Percentiles rank a stretch among this genome's conserved stretches.
Evolutionary conservation across 2,329 filamentous ascomycete species (phyloP).

Genomic region (Drechslerella dactyloides): DNA sequence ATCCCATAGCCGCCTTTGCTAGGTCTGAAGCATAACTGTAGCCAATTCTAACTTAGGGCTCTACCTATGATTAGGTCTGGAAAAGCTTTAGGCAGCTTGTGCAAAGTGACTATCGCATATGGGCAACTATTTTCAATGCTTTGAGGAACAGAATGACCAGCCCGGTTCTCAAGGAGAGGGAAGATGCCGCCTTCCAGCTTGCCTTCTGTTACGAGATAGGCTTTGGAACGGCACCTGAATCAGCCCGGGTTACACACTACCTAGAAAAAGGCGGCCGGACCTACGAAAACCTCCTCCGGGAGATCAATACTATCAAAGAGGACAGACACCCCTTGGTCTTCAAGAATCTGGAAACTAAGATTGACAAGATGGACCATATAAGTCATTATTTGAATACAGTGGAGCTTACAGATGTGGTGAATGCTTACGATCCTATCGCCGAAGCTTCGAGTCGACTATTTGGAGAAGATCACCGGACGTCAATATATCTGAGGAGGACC

Average conservation of each 20-base stretch:
- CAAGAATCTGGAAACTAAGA: slow-evolving; percentile 5
- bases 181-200: neutral
- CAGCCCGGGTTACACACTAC: neutral
- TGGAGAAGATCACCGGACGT: slow-evolving; percentile 9
- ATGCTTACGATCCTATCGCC: neutral
- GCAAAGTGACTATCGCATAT: slow-evolving; percentile 12
- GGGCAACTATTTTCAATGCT: slow-evolving; percentile 8
- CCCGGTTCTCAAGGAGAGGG: neutral
- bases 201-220: slow-evolving; percentile 19
- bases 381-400: slow-evolving; percentile 1
- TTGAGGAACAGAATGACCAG: neutral
- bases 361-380: neutral
- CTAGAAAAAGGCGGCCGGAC: neutral
- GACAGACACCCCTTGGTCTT: slow-evolving; percentile 4
- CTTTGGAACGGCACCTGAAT: neutral
- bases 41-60: no score
- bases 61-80: slow-evolving; percentile 3
- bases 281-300: neutral
- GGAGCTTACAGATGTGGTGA: slow-evolving; percentile 1
- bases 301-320: slow-evolving; percentile 1
- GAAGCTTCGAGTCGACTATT: slow-evolving; percentile 2
- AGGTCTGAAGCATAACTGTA: neutral
- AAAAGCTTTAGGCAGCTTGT: slow-evolving; percentile 6
- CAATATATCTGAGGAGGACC: neutral
- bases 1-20: no score